A percentile compares a stretch with the other conserved stretches of the same genome.
phyloP scores from a whole-genome alignment of 495 filamentous ascomycete genomes.

The Evernia prunastri region DNA sequence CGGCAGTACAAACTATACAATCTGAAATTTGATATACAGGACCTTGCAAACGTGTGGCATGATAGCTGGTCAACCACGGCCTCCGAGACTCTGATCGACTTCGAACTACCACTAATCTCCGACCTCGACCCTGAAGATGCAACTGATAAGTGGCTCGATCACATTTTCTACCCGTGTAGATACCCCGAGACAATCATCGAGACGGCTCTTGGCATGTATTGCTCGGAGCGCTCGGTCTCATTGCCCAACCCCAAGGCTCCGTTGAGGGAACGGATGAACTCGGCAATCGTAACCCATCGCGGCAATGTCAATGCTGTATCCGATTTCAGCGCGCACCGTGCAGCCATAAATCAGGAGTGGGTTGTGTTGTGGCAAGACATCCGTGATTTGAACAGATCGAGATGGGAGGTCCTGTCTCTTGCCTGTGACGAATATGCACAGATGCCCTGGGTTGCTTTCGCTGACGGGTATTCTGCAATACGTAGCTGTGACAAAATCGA shows the following conservation, averaged over 20 bases:
- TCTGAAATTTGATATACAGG: constrained; percentile 49
- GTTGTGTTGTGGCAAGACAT: constrained; percentile 78
- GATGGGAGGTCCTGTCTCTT: constrained; percentile 70
- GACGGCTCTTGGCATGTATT: constrained; percentile 69
- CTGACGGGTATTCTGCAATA: constrained; percentile 71
- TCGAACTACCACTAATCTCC: constrained; percentile 45
- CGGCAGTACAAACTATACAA: constrained; percentile 51
- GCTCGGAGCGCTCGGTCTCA: constrained; percentile 46
- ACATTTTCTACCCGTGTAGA: constrained; percentile 73
- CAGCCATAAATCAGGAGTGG: constrained; percentile 77
- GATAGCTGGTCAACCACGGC: constrained; percentile 67
- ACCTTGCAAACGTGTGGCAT: constrained; percentile 56
- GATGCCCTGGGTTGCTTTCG: constrained; percentile 74
- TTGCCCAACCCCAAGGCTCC: constrained; percentile 42
- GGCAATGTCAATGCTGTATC: constrained; percentile 52
- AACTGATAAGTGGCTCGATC: constrained; percentile 62
- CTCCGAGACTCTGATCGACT: constrained; percentile 52
- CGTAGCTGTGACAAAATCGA: constrained; percentile 75
- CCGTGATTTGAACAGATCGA: constrained; percentile 75
- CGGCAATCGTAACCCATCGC: constrained; percentile 58
- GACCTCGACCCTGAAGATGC: constrained; percentile 58
- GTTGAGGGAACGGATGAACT: constrained; percentile 62
- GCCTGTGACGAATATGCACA: constrained; percentile 62
- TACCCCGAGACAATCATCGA: constrained; percentile 74
- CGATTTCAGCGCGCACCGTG: constrained; percentile 64